Evolutionary conservation across 2,329 filamentous ascomycete species (phyloP).

Genomic region (Aplosporella prunicola): DNA sequence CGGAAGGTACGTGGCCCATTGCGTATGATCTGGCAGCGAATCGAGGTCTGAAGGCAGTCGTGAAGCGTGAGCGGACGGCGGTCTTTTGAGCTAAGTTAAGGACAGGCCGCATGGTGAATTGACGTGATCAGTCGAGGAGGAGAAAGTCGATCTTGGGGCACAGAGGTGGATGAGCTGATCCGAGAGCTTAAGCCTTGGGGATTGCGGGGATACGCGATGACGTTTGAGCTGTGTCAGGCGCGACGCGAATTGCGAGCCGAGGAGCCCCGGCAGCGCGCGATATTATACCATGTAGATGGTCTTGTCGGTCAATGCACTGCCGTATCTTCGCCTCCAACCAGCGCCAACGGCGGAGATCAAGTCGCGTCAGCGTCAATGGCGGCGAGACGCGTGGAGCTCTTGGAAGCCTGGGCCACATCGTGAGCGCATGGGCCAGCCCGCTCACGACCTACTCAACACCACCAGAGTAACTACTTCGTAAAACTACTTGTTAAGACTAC

Average conservation of each 20-base stretch:
- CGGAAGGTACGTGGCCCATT: conserved; percentile 35
- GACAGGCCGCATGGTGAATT: conserved; percentile 13
- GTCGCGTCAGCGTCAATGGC: conserved; percentile 10
- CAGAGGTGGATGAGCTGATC: too few relatives aligned
- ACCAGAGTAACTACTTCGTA: too few relatives aligned
- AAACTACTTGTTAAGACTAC: too few relatives aligned
- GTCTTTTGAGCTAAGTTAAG: conserved; percentile 13
- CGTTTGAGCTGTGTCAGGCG: background rate
- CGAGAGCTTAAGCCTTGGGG: too few relatives aligned
- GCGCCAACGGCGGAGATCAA: conserved; percentile 11
- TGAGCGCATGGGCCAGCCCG: background rate
- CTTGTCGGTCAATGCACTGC: background rate
- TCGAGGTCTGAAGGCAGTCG: conserved; percentile 22
- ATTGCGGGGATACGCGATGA: conserved; percentile 7
- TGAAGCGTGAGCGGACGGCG: conserved; percentile 21
- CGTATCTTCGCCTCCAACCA: conserved; percentile 1
- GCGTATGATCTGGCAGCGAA: conserved; percentile 33
- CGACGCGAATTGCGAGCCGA: too few relatives aligned
- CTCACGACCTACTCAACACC: background rate
- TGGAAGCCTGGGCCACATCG: background rate
- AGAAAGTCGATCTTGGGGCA: background rate
- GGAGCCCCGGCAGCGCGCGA: background rate
- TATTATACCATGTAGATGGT: background rate
- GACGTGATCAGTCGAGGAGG: background rate
- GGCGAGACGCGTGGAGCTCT: conserved; percentile 1